phyloP scores from a whole-genome alignment of 495 filamentous ascomycete species.

The Penicillium simplicissimum region DNA sequence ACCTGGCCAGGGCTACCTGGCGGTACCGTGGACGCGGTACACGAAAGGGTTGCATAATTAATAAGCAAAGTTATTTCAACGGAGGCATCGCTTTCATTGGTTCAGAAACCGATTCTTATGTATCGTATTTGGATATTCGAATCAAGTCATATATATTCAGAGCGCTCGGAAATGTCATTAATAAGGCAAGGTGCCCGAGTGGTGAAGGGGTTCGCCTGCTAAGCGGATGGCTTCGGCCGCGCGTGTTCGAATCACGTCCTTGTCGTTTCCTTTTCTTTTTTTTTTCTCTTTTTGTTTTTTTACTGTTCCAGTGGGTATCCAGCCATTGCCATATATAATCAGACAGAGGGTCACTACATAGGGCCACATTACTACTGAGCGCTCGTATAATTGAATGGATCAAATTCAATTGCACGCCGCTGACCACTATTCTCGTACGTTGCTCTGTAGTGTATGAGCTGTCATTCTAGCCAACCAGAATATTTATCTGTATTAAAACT shows the following conservation, averaged over 20 bases:
- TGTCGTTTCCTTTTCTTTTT: not conserved
- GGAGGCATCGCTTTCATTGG: not conserved
- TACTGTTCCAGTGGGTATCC: no score
- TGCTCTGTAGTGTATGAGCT: no score
- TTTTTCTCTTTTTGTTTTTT: not conserved
- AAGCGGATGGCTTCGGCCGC: conserved; percentile 10
- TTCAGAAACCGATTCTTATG: not conserved
- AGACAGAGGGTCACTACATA: no score
- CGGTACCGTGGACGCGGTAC: no score
- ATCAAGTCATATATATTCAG: not conserved
- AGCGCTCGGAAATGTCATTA: not conserved
- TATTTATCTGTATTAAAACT: no score
- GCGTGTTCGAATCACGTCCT: conserved; percentile 9
- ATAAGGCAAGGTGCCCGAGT: conserved; percentile 6
- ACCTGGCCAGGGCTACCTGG: no score
- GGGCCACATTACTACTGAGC: no score
- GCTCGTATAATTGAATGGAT: no score
- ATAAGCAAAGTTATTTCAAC: not conserved
- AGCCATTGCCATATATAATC: not conserved
- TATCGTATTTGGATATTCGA: not conserved
- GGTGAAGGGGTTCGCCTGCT: conserved; percentile 10
- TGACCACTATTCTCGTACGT: no score
- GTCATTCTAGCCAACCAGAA: no score
- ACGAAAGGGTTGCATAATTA: not conserved
- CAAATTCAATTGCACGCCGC: no score